Conservation (phyloP, 164 flowering plant species). For the Dillenia turbinata region DNA sequence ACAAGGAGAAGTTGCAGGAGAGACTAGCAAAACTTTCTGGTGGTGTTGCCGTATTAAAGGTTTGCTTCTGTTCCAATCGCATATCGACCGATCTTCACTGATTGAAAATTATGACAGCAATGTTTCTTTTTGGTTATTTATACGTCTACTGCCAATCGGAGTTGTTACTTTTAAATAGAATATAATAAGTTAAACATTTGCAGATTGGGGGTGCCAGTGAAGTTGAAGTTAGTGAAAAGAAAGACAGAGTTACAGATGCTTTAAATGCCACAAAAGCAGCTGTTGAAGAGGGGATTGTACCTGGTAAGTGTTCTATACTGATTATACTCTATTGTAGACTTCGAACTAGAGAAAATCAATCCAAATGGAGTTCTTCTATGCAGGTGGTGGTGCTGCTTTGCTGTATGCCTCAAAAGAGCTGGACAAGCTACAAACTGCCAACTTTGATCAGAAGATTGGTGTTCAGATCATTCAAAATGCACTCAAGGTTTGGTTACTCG, state of each 20-base stretch:
- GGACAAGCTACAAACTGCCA: slow-evolving; percentile 79
- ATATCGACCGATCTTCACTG: background rate
- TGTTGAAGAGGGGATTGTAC: slow-evolving; percentile 92
- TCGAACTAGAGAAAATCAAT: background rate
- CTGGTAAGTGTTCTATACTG: slow-evolving; percentile 37
- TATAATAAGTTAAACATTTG: background rate
- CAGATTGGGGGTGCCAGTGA: slow-evolving; percentile 99
- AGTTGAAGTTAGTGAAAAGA: slow-evolving; percentile 91
- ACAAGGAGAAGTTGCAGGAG: slow-evolving; percentile 87
- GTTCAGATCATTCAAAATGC: slow-evolving; percentile 97
- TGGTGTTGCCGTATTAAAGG: slow-evolving; percentile 95
- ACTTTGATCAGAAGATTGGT: slow-evolving; percentile 97
- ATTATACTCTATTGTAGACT: background rate
- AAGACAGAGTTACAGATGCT: slow-evolving; percentile 96
- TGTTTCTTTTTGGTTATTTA: background rate
- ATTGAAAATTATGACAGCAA: too few relatives aligned
- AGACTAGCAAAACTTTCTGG: slow-evolving; percentile 93
- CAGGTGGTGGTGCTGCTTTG: slow-evolving; percentile 99
- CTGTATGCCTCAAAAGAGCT: slow-evolving; percentile 91
- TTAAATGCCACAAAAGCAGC: slow-evolving; percentile 96
- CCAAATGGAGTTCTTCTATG: background rate
- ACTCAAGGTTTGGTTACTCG: slow-evolving; percentile 49
- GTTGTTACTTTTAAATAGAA: too few relatives aligned
- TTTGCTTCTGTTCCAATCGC: slow-evolving; percentile 7
- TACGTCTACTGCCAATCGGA: too few relatives aligned